Evolutionary conservation across 352 stramenopile genomes (phyloP).

Genomic region (Halophytophthora batemanensis): DNA sequence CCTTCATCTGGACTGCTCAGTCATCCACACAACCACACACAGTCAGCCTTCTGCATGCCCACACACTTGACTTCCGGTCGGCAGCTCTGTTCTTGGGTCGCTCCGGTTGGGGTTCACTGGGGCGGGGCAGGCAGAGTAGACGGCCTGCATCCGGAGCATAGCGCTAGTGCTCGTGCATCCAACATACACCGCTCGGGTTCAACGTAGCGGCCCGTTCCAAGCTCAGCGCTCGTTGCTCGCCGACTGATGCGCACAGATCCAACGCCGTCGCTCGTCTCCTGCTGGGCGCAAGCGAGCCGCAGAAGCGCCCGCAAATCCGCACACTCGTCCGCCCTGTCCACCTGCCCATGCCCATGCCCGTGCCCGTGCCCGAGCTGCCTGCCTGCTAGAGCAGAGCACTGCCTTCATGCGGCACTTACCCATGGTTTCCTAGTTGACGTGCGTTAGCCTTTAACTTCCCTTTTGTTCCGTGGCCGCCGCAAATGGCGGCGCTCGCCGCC

Average conservation of each 20-base stretch:
- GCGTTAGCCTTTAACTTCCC: constrained; percentile 70
- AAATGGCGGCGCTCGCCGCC: constrained; percentile 23
- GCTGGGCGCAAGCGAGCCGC: neutral
- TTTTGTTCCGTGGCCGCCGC: constrained; percentile 37
- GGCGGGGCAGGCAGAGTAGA: too few species aligned
- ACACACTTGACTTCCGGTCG: neutral
- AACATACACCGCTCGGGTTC: neutral
- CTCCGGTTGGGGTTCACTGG: too few species aligned
- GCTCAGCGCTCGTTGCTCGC: neutral
- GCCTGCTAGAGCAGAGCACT: neutral
- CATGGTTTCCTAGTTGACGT: constrained; percentile 64
- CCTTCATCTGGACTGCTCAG: constrained; percentile 92
- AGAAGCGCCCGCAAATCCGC: neutral
- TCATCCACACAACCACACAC: constrained; percentile 16
- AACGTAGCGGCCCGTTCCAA: neutral
- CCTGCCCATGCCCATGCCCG: neutral
- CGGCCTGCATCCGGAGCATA: neutral
- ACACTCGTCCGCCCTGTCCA: neutral
- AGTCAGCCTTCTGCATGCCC: constrained; percentile 12
- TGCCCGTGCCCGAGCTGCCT: neutral
- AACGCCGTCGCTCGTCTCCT: neutral
- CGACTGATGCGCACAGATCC: neutral
- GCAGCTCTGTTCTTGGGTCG: too few species aligned
- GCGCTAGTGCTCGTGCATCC: neutral
- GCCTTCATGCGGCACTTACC: constrained; percentile 30